Evolutionary conservation across 805 yeast species (phyloP), one percentile per base, ranked within the genome.

Genomic region (Nakazawaea wyomingensis): DNA sequence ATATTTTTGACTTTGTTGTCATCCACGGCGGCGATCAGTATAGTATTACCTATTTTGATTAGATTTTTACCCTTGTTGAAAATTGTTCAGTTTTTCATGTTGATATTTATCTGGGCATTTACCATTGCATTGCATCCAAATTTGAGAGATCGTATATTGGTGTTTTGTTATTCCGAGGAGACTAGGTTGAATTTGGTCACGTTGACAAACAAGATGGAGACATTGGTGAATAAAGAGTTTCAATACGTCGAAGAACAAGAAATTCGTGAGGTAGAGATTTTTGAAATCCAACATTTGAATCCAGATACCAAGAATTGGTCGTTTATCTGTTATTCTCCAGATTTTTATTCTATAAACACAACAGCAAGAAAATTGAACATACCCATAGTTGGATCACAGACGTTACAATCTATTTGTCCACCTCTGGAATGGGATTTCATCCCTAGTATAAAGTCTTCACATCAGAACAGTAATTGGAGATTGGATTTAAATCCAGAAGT

Each of bases 351-450:
- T 1, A 53, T 71, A 19, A 76, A 79, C 50, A 67, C 76, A 4
- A 64, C 59, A 32, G 44, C 61, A 8, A 60, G 77, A 41, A 54
- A 65, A 34, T 55, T 59, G 29, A 46, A 47, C 17, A 16, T 54
- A 5, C 56, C 64, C 4, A 44, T 62, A 4, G 47, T 44, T 10
- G 66, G 68, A 1, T 47, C 61, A 3, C 34, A 48, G 22, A 36
- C 52, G 4, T 48, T 75, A 24, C 61, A 62, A 5, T 63, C 64
- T 18, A 66, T 84, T 16, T 61, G 64, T 39, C 78, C 87, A 4
- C 90, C 90, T 1, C 50, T 52, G 27, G 74, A 74, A 37, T 83
- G 86, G 85, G 68, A 62, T 41, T 84, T 78, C 49, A 38, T 54
- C 13, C 46, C 48, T 5, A 28, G 32, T 37, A 14, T 39, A 14